phyloP scores from a whole-genome alignment of 441 rosid genomes.

The Gossypium trilobum region DNA sequence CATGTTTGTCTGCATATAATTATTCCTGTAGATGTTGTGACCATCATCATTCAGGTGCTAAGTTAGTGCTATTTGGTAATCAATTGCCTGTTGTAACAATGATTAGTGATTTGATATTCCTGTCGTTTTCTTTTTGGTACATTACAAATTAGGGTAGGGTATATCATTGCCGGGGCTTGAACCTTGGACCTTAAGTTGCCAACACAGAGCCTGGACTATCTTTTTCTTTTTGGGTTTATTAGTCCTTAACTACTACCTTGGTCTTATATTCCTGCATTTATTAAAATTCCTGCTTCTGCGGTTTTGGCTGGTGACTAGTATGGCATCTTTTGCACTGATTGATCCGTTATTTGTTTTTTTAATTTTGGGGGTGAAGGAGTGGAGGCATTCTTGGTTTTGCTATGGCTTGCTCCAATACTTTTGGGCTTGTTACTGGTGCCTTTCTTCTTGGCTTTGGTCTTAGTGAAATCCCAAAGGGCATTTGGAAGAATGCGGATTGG shows the following conservation, averaged over 20 bases:
- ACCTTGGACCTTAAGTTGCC: no score
- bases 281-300: conserved; percentile 2
- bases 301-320: background rate
- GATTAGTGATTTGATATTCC: background rate
- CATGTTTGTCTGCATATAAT: background rate
- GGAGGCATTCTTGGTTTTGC: conserved; percentile 61
- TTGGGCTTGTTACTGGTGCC: conserved; percentile 81
- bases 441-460: conserved; percentile 85
- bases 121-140: background rate
- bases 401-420: conserved; percentile 79
- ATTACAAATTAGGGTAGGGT: no score
- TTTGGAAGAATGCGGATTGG: conserved; percentile 71
- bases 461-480: conserved; percentile 66
- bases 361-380: conserved; percentile 23
- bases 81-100: background rate
- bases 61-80: background rate
- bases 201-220: background rate
- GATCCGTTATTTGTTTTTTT: background rate
- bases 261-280: background rate
- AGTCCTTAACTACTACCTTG: background rate
- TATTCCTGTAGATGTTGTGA: background rate
- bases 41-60: background rate
- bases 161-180: no score
- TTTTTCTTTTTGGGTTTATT: background rate
- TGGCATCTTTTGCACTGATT: background rate